phyloP scores from a whole-genome alignment of 768 basidiomycete species.

The Crassisporium funariophilum region DNA sequence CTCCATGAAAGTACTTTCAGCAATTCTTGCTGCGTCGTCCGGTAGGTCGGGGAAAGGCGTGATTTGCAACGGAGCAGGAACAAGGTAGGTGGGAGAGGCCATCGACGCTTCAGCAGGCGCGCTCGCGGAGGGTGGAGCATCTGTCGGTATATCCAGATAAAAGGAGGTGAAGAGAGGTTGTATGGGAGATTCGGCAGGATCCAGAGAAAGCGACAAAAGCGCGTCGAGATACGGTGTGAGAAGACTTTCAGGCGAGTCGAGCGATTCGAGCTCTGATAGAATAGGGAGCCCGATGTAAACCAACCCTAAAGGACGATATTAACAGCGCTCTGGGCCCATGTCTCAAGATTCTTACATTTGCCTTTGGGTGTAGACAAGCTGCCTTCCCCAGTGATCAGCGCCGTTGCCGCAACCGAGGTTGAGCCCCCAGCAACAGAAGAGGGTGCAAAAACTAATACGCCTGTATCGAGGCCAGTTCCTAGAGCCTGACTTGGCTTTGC shows the following conservation, averaged over 20 bases:
- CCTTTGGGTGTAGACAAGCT: slow-evolving; percentile 74
- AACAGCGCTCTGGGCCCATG: slow-evolving; percentile 8
- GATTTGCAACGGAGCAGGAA: slow-evolving; percentile 32
- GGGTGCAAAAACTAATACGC: slow-evolving; percentile 77
- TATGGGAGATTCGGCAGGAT: slow-evolving; percentile 22
- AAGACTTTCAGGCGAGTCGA: slow-evolving; percentile 39
- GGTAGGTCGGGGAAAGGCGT: slow-evolving; percentile 50
- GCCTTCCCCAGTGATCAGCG: slow-evolving; percentile 69
- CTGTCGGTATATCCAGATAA: slow-evolving; percentile 47
- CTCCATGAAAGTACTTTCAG: slow-evolving; percentile 41
- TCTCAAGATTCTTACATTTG: slow-evolving; percentile 53
- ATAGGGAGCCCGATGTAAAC: slow-evolving; percentile 59
- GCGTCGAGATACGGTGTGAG: slow-evolving; percentile 61
- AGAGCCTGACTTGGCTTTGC: slow-evolving; percentile 1
- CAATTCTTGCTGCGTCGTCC: slow-evolving; percentile 58
- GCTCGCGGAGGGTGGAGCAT: slow-evolving; percentile 1
- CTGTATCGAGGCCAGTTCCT: slow-evolving; percentile 53
- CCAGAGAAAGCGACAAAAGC: slow-evolving; percentile 36
- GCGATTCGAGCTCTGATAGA: slow-evolving; percentile 9
- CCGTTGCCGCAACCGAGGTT: slow-evolving; percentile 53
- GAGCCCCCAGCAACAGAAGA: slow-evolving; percentile 53
- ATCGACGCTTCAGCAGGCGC: neutral
- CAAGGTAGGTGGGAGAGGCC: slow-evolving; percentile 17
- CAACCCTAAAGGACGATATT: slow-evolving; percentile 48
- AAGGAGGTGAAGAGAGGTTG: slow-evolving; percentile 55